Base-by-base conservation (phyloP, 495 filamentous ascomycete genomes). In the Aspergillus nanangensis region DNA sequence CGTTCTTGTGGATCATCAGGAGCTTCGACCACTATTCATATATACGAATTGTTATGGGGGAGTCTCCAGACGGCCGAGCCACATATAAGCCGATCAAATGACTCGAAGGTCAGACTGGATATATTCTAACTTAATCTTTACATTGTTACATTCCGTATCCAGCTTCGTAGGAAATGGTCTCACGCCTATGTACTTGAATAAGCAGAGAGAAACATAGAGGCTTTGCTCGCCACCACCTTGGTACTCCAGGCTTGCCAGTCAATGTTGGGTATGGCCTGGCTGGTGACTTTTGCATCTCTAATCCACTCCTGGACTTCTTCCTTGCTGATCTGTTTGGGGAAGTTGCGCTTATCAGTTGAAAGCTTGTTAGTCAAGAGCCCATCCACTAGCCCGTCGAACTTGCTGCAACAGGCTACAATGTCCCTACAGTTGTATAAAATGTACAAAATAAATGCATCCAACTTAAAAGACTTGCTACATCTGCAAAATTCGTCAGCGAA, bases 341-440 rank as follows among this genome's bases (percentile, higher is more conserved):
- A 36, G 33, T 36, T 36, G 33, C 14, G 33, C 15, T 36, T 14
- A 15, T 36, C 14, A 15, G 33, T 36, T 14, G 33, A 36, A 36
- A 36, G 33, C 7, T 18, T 15, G 33, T 36, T 36, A 14, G 33
- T 36, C 33, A 36, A 36, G 33, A 36, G 33, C 33, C 33, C 33
- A 14, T 36, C 33, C 33, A 36, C 33, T 36, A 36, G 33, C 33
- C 33, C 33, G 33, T 36, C 33, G 33, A 36, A 36, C 33, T 36
- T 36, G 33, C 33, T 36, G 33, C 14, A 36, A 36, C 33, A 36
- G 33, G 8, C 33, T 8, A 36, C 7, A 14, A 36, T 36, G 33
- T 14, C 15, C 33, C 33, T 36, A 36, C 33, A 36, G 33, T 36
- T 36, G 33, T 36, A 36, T 36, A 36, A 36, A 36, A n/a, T 36